Percentiles rank a stretch among this genome's conserved stretches.
phyloP scores from a whole-genome alignment of 257 asterid genomes.

The Solanum tacnaense region DNA sequence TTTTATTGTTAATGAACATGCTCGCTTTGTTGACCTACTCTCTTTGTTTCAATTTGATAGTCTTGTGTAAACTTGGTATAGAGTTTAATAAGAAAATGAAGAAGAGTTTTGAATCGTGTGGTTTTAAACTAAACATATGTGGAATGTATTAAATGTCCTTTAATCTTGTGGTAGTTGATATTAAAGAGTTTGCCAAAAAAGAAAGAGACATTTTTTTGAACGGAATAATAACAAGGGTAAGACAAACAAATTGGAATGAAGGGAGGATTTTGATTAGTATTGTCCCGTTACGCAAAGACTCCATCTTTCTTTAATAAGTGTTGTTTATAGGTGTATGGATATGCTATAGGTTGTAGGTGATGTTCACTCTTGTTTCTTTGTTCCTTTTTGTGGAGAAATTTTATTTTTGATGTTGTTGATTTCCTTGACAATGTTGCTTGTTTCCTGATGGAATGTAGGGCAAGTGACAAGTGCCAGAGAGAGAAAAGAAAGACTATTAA shows the following conservation, averaged over 20 bases:
- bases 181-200: background rate
- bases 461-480: slow-evolving; percentile 90
- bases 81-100: background rate
- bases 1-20: background rate
- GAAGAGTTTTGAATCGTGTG: background rate
- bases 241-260: background rate
- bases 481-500: slow-evolving; percentile 85
- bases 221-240: background rate
- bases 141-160: background rate
- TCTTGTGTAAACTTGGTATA: background rate
- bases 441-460: slow-evolving; percentile 36
- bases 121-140: background rate
- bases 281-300: background rate
- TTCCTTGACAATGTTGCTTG: background rate
- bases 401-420: background rate
- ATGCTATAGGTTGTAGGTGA: background rate
- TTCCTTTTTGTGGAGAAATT: background rate
- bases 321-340: background rate
- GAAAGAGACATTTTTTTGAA: background rate
- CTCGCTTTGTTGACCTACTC: background rate
- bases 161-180: background rate
- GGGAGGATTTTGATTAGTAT: background rate
- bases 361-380: background rate
- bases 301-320: background rate
- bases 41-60: background rate